A percentile compares a stretch with the other conserved stretches of the same genome.
These are phyloP conservation scores for Exophiala bonariae DNA, from an alignment of 2,329 filamentous ascomycete genomes.

Conservation along the genomic window DNA sequence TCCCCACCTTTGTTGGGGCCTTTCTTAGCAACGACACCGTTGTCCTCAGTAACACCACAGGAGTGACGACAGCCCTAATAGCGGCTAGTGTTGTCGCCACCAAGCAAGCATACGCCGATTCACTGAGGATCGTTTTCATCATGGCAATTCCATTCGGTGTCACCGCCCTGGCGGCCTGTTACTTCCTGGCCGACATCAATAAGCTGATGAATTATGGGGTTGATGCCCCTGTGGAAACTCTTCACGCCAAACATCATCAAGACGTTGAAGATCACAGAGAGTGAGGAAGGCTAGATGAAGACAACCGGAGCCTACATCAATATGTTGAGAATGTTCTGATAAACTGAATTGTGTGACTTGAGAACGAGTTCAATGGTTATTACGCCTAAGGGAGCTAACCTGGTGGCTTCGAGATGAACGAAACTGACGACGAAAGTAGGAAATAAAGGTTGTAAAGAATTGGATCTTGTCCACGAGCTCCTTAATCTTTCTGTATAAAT, in stretches of 20 bases:
- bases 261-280: no score
- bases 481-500: no score
- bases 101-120: slow-evolving; percentile 17
- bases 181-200: slow-evolving; percentile 11
- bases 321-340: no score
- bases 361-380: no score
- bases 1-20: slow-evolving; percentile 9
- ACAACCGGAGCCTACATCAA: no score
- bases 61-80: slow-evolving; percentile 3
- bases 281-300: no score
- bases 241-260: slow-evolving; percentile 11
- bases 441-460: no score
- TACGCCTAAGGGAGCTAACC: no score
- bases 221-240: slow-evolving; percentile 16
- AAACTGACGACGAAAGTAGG: no score
- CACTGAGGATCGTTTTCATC: slow-evolving; percentile 15
- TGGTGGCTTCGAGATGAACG: no score
- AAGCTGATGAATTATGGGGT: slow-evolving; percentile 17
- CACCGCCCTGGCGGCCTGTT: slow-evolving; percentile 1
- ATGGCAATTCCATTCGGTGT: slow-evolving; percentile 14
- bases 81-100: not conserved
- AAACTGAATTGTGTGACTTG: no score
- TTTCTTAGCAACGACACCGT: slow-evolving; percentile 15
- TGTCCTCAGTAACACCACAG: slow-evolving; percentile 1
- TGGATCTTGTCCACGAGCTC: no score